Evolutionary conservation across 352 stramenopile genomes (phyloP), one percentile per base, ranked within the genome.

Genomic region (Blastocystis sp.): DNA sequence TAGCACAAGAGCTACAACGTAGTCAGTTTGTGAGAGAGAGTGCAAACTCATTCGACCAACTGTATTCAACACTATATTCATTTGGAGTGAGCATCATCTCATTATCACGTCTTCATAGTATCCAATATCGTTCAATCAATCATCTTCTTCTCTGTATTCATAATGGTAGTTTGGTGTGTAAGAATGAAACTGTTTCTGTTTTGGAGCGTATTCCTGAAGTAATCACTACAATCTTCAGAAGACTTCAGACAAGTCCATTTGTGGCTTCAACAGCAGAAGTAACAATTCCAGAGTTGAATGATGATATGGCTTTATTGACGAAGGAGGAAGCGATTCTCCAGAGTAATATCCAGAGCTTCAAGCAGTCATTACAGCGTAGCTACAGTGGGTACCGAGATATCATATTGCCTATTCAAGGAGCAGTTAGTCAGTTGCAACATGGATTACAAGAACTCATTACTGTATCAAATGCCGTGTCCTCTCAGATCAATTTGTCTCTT

Each of bases 261-360:
- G 43, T 37, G 3, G 32, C 56, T 2, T 49, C 21, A 12, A 49
- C 21, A 9, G 27, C 65, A 21, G 14, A 32, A 24, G 66, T 66
- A 7, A 11, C 11, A 19, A 27, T 19, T 3, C 43, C 19, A 11
- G 27, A 37, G 32, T 37, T 19, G 29, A 43, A 29, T 37, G n/a
- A 52, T 0, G 71, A 83, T n/a, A 21, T 83, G 35, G 49, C 21
- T 27, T 24, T 35, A 21, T 21, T 95, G n/a, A 86, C 93, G 29
- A 92, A 92, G 29, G 93, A 95, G 54, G 67, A 94, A 12, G 91
- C 93, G n/a, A 93, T 94, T 90, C 93, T 95, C 57, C 92, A 95
- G 81, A 92, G 94, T 59, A 95, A 92, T 6, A 94, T 92, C 7
- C 91, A 94, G 21, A 94, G 90, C 71, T 83, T 83, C 71, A 83